phyloP scores from a whole-genome alignment of 805 yeast species.

The Ogataea minuta region DNA sequence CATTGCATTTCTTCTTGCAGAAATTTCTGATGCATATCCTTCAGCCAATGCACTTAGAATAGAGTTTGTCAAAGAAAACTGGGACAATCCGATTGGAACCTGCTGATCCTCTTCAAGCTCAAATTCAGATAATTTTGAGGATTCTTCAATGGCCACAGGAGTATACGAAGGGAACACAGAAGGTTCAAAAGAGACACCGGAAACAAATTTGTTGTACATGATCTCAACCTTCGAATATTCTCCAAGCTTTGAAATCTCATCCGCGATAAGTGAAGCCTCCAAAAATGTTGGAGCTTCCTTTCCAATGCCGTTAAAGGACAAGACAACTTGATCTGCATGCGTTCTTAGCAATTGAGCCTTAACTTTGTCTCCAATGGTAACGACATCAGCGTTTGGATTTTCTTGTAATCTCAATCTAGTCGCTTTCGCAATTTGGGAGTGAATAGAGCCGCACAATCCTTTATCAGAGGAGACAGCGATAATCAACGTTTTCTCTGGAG shows the following conservation, averaged over 20 bases:
- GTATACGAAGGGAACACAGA: conserved; percentile 62
- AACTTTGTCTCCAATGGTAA: conserved; percentile 91
- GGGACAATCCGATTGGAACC: conserved; percentile 68
- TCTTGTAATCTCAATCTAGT: conserved; percentile 68
- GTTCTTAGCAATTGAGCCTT: conserved; percentile 88
- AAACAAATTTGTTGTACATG: conserved; percentile 81
- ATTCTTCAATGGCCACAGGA: conserved; percentile 68
- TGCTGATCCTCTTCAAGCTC: conserved; percentile 70
- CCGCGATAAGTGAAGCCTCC: conserved; percentile 87
- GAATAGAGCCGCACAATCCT: conserved; percentile 98
- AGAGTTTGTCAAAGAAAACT: conserved; percentile 87
- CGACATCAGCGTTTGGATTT: conserved; percentile 70
- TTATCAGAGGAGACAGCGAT: conserved; percentile 94
- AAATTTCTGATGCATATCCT: conserved; percentile 96
- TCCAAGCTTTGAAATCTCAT: conserved; percentile 69
- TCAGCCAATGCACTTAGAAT: conserved; percentile 91
- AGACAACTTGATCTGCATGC: conserved; percentile 61
- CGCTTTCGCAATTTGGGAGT: conserved; percentile 88
- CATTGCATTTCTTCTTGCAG: conserved; percentile 99
- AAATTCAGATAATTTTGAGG: conserved; percentile 82
- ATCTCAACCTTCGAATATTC: conserved; percentile 77
- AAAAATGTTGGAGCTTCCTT: conserved; percentile 93
- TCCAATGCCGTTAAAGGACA: conserved; percentile 89
- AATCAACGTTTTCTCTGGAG: conserved; percentile 60
- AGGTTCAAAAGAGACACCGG: conserved; percentile 92